Evolutionary conservation across 768 basidiomycete genomes (phyloP).

Genomic region (Tephrocybe sp.): DNA sequence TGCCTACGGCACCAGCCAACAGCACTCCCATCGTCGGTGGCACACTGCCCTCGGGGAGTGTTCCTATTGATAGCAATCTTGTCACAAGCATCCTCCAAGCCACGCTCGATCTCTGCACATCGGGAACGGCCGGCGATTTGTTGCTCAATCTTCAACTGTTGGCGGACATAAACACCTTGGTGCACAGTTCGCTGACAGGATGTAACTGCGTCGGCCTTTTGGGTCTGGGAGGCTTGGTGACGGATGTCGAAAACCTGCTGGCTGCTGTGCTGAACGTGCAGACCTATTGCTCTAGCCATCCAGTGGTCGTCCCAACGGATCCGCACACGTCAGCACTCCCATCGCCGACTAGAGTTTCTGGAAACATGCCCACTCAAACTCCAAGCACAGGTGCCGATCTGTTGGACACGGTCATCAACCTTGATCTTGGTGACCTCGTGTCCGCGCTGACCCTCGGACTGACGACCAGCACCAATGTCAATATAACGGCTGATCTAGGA

Average conservation of each 20-base stretch:
- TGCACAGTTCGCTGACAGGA: constrained; percentile 7
- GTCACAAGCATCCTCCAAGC: constrained; percentile 14
- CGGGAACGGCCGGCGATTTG: constrained; percentile 7
- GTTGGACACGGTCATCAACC: constrained; percentile 7
- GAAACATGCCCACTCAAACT: neutral
- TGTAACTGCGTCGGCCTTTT: constrained; percentile 12
- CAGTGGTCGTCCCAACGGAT: constrained; percentile 2
- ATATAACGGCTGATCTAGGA: constrained; percentile 8
- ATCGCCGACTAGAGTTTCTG: neutral
- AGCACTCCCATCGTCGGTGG: neutral
- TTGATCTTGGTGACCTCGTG: constrained; percentile 13
- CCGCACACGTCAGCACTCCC: neutral
- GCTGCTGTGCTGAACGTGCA: constrained; percentile 7
- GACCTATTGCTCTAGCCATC: constrained; percentile 14
- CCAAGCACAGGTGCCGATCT: neutral
- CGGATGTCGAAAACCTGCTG: constrained; percentile 7
- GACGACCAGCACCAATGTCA: constrained; percentile 2
- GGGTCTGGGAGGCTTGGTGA: constrained; percentile 9
- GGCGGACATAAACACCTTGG: constrained; percentile 1
- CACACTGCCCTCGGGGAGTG: neutral
- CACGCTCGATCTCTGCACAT: constrained; percentile 12
- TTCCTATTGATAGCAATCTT: constrained; percentile 11
- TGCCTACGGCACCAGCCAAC: constrained; percentile 3
- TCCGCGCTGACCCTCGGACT: constrained; percentile 9
- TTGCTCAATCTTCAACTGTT: constrained; percentile 10